Evolutionary conservation across 495 filamentous ascomycete species (phyloP).

Genomic region (Podospora bellae-mahoneyi): DNA sequence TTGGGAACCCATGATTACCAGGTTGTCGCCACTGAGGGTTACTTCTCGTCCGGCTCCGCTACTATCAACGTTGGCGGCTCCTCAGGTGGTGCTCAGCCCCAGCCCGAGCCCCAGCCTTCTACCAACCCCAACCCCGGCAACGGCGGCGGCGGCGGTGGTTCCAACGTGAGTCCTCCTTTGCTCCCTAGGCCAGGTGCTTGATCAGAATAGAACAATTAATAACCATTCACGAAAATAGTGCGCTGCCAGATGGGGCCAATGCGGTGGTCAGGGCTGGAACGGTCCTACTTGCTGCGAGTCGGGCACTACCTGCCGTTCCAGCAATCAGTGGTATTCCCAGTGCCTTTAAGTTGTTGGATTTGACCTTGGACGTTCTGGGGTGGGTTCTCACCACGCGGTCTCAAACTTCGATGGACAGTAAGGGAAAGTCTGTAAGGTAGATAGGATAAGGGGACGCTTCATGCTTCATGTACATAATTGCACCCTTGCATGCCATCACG

Average conservation of each 20-base stretch:
- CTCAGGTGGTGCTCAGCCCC: slow-evolving; percentile 17
- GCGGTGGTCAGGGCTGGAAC: slow-evolving; percentile 47
- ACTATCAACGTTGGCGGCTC: slow-evolving; percentile 44
- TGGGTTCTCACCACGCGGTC: too few species aligned
- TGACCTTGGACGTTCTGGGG: too few species aligned
- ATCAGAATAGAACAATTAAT: not conserved
- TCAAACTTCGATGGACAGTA: too few species aligned
- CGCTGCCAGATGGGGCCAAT: slow-evolving; percentile 44
- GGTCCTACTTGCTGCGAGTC: slow-evolving; percentile 46
- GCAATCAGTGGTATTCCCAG: slow-evolving; percentile 52
- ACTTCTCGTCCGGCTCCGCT: slow-evolving; percentile 49
- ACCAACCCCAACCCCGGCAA: not conserved
- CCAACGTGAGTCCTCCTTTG: slow-evolving; percentile 13
- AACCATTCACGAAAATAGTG: slow-evolving; percentile 14
- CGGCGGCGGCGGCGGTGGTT: not conserved
- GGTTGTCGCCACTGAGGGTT: slow-evolving; percentile 58
- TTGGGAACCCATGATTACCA: slow-evolving; percentile 56
- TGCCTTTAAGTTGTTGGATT: slow-evolving; percentile 28
- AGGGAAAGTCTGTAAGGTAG: too few species aligned
- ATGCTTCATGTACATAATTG: slow-evolving; percentile 2
- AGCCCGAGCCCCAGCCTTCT: slow-evolving; percentile 9
- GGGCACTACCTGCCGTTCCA: slow-evolving; percentile 41
- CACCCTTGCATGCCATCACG: not conserved
- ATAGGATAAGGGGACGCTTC: slow-evolving; percentile 4
- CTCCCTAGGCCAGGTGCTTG: not conserved